Conservation (phyloP, 768 basidiomycete genomes). For the Lepiota venenata region DNA sequence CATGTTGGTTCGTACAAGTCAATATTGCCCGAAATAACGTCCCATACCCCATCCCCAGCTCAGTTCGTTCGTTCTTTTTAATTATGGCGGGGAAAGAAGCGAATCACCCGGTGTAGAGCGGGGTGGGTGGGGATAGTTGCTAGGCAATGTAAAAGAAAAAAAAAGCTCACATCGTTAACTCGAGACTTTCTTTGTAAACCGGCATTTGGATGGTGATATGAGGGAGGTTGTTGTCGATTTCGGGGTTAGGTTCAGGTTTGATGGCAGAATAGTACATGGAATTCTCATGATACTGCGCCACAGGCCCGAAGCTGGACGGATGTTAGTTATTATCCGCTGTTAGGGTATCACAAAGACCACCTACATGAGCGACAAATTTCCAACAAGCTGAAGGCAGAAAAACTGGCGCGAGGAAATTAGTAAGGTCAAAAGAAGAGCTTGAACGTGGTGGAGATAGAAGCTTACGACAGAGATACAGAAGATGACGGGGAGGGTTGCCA, state of each 20-base stretch:
- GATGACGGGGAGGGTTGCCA: conserved; percentile 64
- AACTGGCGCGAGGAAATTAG: conserved; percentile 44
- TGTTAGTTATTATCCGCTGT: conserved; percentile 22
- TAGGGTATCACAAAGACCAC: conserved; percentile 12
- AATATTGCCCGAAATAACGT: neutral
- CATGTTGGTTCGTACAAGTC: neutral
- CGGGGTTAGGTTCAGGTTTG: conserved; percentile 62
- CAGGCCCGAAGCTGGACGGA: conserved; percentile 58
- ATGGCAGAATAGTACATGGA: conserved; percentile 78
- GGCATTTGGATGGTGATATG: conserved; percentile 83
- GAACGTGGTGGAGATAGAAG: conserved; percentile 1
- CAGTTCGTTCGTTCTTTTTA: neutral
- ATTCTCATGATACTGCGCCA: conserved; percentile 82
- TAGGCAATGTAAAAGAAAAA: neutral
- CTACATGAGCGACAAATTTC: conserved; percentile 58
- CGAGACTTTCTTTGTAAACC: conserved; percentile 82
- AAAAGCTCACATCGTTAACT: conserved; percentile 62
- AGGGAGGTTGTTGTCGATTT: conserved; percentile 65
- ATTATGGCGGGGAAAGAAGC: neutral
- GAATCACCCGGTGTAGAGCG: neutral
- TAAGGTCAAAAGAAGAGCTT: neutral
- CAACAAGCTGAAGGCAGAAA: conserved; percentile 70
- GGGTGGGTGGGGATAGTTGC: neutral
- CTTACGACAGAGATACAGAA: conserved; percentile 75
- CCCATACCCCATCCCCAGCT: conserved; percentile 7